phyloP scores from a whole-genome alignment of 768 basidiomycete species.

The Hortiboletus campestris region DNA sequence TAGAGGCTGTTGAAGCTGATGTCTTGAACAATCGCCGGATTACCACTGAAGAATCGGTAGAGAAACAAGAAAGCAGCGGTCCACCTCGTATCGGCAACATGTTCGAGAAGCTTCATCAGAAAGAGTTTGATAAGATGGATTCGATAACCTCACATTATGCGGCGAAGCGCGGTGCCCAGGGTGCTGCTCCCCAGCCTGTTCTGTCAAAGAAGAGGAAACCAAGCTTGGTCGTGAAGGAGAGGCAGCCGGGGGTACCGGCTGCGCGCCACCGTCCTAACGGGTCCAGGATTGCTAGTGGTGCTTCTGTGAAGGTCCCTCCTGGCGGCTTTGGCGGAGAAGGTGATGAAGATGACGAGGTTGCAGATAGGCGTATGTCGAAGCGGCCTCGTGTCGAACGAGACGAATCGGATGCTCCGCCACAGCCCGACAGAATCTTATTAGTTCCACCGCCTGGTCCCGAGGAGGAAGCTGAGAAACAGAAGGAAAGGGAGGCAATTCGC shows the following conservation, averaged over 20 bases:
- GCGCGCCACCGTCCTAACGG: slow-evolving; percentile 24
- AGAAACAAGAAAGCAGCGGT: slow-evolving; percentile 24
- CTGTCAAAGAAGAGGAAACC: slow-evolving; percentile 47
- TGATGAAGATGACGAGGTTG: slow-evolving; percentile 41
- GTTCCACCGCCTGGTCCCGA: slow-evolving; percentile 22
- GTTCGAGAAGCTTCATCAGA: slow-evolving; percentile 62
- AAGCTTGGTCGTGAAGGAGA: slow-evolving; percentile 42
- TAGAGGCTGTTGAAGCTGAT: slow-evolving; percentile 44
- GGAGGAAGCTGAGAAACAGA: slow-evolving; percentile 37
- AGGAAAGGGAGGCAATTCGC: slow-evolving; percentile 57
- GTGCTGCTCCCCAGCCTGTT: slow-evolving; percentile 18
- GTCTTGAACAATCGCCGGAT: slow-evolving; percentile 39
- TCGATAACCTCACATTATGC: slow-evolving; percentile 60
- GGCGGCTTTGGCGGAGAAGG: slow-evolving; percentile 58
- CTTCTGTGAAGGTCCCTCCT: slow-evolving; percentile 40
- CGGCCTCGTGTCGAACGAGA: slow-evolving; percentile 40
- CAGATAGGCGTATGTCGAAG: slow-evolving; percentile 43
- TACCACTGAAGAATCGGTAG: slow-evolving; percentile 1
- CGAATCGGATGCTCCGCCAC: slow-evolving; percentile 22
- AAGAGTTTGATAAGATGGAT: slow-evolving; percentile 74
- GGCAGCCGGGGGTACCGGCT: slow-evolving; percentile 13
- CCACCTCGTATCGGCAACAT: slow-evolving; percentile 27
- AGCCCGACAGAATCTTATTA: slow-evolving; percentile 36
- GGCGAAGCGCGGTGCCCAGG: slow-evolving; percentile 35
- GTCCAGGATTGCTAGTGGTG: slow-evolving; percentile 24